Evolutionary conservation across 768 basidiomycete species (phyloP), one percentile per base, ranked within the genome.

Genomic region (Xerocomellus chrysenteron): DNA sequence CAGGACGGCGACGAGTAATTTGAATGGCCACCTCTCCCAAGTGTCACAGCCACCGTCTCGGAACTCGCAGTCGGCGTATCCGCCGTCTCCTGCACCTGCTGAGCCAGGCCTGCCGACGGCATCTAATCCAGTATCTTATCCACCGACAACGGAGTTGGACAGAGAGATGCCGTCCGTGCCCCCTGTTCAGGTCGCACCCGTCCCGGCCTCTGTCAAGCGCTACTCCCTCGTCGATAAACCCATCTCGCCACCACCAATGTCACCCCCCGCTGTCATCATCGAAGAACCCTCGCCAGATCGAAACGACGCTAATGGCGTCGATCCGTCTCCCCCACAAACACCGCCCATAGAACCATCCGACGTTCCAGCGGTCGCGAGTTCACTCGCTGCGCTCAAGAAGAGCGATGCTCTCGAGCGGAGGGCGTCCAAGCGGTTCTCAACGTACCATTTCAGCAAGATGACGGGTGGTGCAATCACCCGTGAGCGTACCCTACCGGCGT

Each of bases 401-500:
- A 86, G 83, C 49, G 94, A 95, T 62, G 81, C 85, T 1, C 81
- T 98, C 39, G 92, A 94, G 64, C 84, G 96, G 21, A 81, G 96
- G 45, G 96, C 96, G 17, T 94, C 92, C 21, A 98, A 98, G 69
- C 90, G 97, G 0, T 98, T 94, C 74, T 97, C 94, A 42, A 87
- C 87, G 2, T 98, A 96, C 69, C 92, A 94, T 60, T 90, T 98
- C 65, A 86, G 89, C 46, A 95, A 95, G 75, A 95, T 98, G 88
- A 87, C 92, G 4, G 85, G 87, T 16, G 76, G 71, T 26, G 55
- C 50, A 35, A 71, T 80, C 19, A 70, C 74, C 26, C 74, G 83
- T 44, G 81, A 82, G 65, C 75, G 83, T 26, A 78, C 83, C 16
- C 48, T 80, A 51, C 53, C 74, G 52, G 60, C 66, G 11, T 77